Evolutionary conservation across 768 basidiomycete species (phyloP).

Genomic region (Tulasnella sp.): DNA sequence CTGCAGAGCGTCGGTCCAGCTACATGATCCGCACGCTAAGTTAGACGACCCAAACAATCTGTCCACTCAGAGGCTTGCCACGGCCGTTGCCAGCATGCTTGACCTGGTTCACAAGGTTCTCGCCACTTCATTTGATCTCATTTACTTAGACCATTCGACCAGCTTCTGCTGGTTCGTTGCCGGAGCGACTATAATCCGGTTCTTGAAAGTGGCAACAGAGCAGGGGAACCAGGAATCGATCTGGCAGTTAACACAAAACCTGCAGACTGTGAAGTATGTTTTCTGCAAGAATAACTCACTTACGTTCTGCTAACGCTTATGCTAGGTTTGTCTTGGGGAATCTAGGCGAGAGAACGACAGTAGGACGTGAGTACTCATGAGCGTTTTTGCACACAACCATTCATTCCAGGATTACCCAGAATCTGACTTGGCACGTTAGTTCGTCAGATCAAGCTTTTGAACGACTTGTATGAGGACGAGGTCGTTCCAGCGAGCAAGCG

Average conservation of each 20-base stretch:
- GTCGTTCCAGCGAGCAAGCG: not conserved
- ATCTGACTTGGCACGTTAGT: not conserved
- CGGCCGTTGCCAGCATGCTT: conserved; percentile 63
- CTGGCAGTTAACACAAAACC: conserved; percentile 60
- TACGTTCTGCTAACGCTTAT: not conserved
- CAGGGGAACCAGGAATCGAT: conserved; percentile 61
- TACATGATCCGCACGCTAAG: conserved; percentile 79
- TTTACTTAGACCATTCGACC: conserved; percentile 64
- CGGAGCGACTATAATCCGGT: conserved; percentile 67
- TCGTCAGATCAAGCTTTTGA: conserved; percentile 19
- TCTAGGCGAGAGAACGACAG: not conserved
- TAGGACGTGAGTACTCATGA: not conserved
- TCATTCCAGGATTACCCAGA: not conserved
- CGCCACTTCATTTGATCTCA: conserved; percentile 68
- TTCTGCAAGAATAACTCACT: not conserved
- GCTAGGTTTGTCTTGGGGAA: conserved; percentile 19
- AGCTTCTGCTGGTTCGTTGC: conserved; percentile 72
- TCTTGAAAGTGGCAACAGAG: conserved; percentile 64
- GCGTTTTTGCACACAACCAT: too few relatives aligned
- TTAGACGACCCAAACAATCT: conserved; percentile 67
- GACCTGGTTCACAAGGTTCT: conserved; percentile 49
- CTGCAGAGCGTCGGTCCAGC: conserved; percentile 65
- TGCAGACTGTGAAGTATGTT: conserved; percentile 67
- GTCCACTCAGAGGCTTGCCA: conserved; percentile 45
- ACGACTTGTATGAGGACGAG: conserved; percentile 15